Evolutionary conservation across 768 basidiomycete genomes (phyloP), one percentile per base, ranked within the genome.

Genomic region (Podaxis carcinomalis): DNA sequence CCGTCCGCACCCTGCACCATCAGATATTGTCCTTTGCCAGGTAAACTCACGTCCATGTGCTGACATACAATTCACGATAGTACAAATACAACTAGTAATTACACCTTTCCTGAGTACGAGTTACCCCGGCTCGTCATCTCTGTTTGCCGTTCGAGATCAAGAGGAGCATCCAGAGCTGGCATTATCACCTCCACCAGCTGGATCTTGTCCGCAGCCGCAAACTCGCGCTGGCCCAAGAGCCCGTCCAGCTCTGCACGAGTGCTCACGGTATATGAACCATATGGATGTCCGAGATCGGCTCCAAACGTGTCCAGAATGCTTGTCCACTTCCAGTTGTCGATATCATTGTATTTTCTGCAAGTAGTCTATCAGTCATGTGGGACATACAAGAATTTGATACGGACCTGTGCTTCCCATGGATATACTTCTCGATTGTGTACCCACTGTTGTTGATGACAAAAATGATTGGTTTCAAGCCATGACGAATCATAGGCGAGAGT

Each of bases 361-460:
- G 14, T 19, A n/a, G n/a, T n/a, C 42, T 44, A 19, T 44, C 14
- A 44, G 42, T n/a, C 5, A 44, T 5, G 42, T 44, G 19, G 16
- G 16, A 44, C n/a, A 16, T 19, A 44, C 5, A 19, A 19, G 42
- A 19, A 44, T 19, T 6, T 44, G 42, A 14, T 42, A 64, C 75
- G 11, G 23, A 78, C 85, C 84, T 76, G 23, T 80, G 67, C 73
- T 77, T 80, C 19, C 89, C 89, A 62, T 93, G 90, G 47, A 90
- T 77, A 64, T 79, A 82, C 16, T 89, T 83, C 76, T 98, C 95
- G 56, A 98, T 93, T 19, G 90, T 90, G 74, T 96, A 96, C 0
- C 92, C 89, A 16, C 76, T 78, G 70, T 92, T 93, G 72, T 92
- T 92, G 52, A 93, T 72, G 19, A 93, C 77, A 72, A 95, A 95